A percentile compares a stretch with the other conserved stretches of the same genome.
Evolutionary conservation across 108 stramenopile genomes (phyloP).

Genomic region (Cyclostephanos invisitatus): DNA sequence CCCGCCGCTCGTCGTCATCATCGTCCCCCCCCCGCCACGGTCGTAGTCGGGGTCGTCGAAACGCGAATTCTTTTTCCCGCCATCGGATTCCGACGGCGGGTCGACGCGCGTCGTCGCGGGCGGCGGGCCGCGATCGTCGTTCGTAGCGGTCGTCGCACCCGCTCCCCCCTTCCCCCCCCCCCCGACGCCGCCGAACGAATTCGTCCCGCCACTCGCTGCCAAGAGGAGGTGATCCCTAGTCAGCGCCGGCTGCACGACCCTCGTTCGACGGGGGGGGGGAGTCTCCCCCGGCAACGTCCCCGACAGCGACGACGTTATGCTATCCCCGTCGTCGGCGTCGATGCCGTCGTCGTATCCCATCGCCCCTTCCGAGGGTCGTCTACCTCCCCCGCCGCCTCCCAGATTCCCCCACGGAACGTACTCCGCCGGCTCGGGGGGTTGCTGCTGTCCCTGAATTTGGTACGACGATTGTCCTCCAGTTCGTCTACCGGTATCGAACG

Average conservation of each 20-base stretch:
- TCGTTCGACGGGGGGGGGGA: not conserved
- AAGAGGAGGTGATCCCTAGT: not conserved
- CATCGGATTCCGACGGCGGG: no score
- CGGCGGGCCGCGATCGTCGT: no score
- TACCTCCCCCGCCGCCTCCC: not conserved
- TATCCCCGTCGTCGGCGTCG: slow-evolving; percentile 24
- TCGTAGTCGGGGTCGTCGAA: no score
- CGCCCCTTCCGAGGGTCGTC: not conserved
- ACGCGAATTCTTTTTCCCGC: no score
- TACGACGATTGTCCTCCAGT: no score
- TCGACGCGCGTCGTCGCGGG: no score
- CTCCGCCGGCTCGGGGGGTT: no score
- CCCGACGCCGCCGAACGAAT: not conserved
- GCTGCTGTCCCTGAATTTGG: not conserved
- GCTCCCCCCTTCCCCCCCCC: no score
- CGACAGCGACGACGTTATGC: slow-evolving; percentile 2
- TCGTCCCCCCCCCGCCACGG: no score
- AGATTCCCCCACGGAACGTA: not conserved
- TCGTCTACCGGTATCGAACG: not conserved
- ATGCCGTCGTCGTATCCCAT: not conserved
- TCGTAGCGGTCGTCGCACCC: not conserved
- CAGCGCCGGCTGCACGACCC: not conserved
- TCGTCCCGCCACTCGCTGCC: not conserved
- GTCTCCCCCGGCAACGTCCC: slow-evolving; percentile 8
- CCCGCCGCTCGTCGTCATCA: not conserved